phyloP scores from a whole-genome alignment of 345 rosid genomes.

The Hibiscus tridactylites region DNA sequence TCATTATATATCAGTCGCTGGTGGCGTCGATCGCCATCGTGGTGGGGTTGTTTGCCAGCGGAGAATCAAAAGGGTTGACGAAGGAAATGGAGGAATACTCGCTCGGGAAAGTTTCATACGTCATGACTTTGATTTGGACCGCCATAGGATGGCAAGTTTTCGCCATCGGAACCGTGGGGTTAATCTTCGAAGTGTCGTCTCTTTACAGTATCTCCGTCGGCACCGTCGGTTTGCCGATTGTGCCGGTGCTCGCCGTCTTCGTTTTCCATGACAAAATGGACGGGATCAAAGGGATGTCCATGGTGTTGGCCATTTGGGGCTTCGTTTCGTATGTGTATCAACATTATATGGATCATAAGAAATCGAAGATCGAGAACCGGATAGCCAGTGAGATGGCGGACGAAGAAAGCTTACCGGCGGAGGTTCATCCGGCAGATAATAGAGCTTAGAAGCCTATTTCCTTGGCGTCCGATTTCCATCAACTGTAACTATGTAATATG shows the following conservation, averaged over 20 bases:
- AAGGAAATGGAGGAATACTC: constrained; percentile 28
- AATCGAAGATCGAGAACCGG: not conserved
- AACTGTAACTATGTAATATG: not conserved
- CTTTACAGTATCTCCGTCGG: constrained; percentile 29
- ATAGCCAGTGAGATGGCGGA: not conserved
- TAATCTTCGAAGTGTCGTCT: not conserved
- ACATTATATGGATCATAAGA: constrained; percentile 15
- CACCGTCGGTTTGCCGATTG: constrained; percentile 31
- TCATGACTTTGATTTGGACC: constrained; percentile 28
- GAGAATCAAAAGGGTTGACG: constrained; percentile 27
- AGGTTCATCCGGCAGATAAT: not conserved
- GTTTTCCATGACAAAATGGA: constrained; percentile 14
- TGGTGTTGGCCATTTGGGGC: not conserved
- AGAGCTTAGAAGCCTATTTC: not conserved
- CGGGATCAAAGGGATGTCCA: not conserved
- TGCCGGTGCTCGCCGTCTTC: constrained; percentile 33
- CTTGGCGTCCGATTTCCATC: not conserved
- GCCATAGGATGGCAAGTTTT: constrained; percentile 35
- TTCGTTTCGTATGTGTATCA: not conserved
- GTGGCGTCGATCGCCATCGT: constrained; percentile 15
- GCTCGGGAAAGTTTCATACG: constrained; percentile 27
- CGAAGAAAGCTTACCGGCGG: not conserved
- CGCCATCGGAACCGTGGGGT: constrained; percentile 15
- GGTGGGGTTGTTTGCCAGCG: constrained; percentile 34
- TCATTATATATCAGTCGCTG: constrained; percentile 23